phyloP scores from a whole-genome alignment of 2,329 filamentous ascomycete species.

The Monosporascus sp. region DNA sequence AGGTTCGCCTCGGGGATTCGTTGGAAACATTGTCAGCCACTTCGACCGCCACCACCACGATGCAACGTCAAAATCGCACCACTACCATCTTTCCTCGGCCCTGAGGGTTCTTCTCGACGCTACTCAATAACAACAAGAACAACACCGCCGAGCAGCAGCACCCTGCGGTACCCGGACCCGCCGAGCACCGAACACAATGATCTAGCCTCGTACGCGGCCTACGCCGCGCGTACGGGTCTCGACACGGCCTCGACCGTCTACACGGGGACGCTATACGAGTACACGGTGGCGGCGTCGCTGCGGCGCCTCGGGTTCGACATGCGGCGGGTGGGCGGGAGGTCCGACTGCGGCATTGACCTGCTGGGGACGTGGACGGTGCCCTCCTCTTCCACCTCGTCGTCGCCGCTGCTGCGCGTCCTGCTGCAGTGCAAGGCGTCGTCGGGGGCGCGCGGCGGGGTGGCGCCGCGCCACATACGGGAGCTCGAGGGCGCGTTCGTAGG shows the following conservation, averaged over 20 bases:
- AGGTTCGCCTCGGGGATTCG: conserved; percentile 4
- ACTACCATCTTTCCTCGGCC: not conserved
- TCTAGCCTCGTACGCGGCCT: conserved; percentile 58
- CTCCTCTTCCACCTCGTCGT: conserved; percentile 8
- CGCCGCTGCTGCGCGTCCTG: conserved; percentile 39
- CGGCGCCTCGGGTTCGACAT: conserved; percentile 58
- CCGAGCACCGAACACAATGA: conserved; percentile 52
- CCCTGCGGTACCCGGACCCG: conserved; percentile 37
- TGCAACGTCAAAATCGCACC: not conserved
- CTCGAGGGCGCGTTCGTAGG: conserved; percentile 72
- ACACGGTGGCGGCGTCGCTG: conserved; percentile 55
- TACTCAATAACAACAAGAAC: not conserved
- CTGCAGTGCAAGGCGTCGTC: conserved; percentile 65
- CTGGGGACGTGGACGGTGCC: conserved; percentile 65
- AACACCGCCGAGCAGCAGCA: not conserved
- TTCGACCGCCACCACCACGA: not conserved
- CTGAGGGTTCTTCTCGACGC: not conserved
- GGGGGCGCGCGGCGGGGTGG: conserved; percentile 34
- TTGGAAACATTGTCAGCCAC: conserved; percentile 4
- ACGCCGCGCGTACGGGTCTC: conserved; percentile 53
- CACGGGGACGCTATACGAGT: conserved; percentile 73
- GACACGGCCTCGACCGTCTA: conserved; percentile 54
- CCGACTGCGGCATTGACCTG: conserved; percentile 70
- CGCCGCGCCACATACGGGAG: conserved; percentile 63
- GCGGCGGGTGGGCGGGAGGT: conserved; percentile 57